Percentiles rank a stretch among this genome's conserved stretches.
Evolutionary conservation across 371 early-diverging fungal species (phyloP).

Genomic region (Rhizomucor pusillus): DNA sequence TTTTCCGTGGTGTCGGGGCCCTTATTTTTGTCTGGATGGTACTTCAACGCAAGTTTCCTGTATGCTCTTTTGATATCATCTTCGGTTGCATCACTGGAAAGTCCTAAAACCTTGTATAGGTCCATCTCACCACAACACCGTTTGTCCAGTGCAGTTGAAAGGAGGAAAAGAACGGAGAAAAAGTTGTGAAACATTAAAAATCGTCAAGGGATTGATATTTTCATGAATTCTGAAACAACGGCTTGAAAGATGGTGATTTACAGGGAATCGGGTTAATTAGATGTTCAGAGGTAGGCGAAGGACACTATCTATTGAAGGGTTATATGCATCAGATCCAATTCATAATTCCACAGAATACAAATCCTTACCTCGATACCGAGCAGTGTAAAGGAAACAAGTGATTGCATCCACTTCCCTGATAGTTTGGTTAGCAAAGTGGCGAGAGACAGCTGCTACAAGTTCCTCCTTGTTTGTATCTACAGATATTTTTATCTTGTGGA

Average conservation of each 20-base stretch:
- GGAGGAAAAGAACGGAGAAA: constrained; percentile 8
- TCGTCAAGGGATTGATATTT: too few relatives aligned
- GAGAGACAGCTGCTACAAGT: constrained; percentile 42
- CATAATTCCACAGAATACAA: background rate
- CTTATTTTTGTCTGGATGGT: constrained; percentile 60
- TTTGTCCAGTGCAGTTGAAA: background rate
- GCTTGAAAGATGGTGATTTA: background rate
- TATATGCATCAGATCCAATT: background rate
- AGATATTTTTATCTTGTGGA: constrained; percentile 38
- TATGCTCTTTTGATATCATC: constrained; percentile 49
- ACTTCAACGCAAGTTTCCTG: constrained; percentile 39
- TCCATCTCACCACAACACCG: constrained; percentile 17
- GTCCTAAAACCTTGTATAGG: constrained; percentile 28
- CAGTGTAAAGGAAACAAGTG: constrained; percentile 48
- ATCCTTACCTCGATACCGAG: constrained; percentile 41
- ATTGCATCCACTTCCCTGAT: constrained; percentile 49
- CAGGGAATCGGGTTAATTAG: constrained; percentile 3
- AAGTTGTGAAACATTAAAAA: background rate
- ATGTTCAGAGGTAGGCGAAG: constrained; percentile 33
- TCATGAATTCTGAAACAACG: too few relatives aligned
- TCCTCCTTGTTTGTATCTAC: constrained; percentile 40
- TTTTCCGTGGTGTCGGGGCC: constrained; percentile 44
- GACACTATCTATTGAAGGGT: constrained; percentile 22
- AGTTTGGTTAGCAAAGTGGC: constrained; percentile 49
- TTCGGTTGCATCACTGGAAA: constrained; percentile 27